Evolutionary conservation across 352 stramenopile genomes (phyloP).

Genomic region (Globisporangium uncinulatum): DNA sequence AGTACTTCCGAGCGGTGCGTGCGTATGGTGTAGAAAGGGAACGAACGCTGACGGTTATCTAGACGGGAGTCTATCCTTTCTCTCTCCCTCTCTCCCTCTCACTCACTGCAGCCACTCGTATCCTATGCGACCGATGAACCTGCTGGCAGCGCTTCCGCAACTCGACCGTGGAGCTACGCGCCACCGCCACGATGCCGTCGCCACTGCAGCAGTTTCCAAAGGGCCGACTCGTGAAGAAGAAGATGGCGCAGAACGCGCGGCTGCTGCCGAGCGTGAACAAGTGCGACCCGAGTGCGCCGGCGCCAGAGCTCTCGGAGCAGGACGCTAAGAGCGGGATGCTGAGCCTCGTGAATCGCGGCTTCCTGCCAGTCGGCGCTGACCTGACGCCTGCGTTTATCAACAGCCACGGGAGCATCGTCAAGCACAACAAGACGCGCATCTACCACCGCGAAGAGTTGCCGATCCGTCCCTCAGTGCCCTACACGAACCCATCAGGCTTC

Average conservation of each 20-base stretch:
- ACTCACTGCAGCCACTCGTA: neutral
- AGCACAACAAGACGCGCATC: conserved; percentile 43
- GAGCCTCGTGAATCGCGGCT: conserved; percentile 65
- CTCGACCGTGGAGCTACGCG: conserved; percentile 24
- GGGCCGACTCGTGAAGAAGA: conserved; percentile 47
- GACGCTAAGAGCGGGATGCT: conserved; percentile 62
- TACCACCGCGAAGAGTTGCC: conserved; percentile 56
- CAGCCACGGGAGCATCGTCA: conserved; percentile 40
- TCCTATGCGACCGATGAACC: neutral
- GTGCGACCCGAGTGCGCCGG: conserved; percentile 42
- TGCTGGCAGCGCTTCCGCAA: conserved; percentile 34
- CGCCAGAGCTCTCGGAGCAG: conserved; percentile 45
- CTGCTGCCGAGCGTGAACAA: conserved; percentile 71
- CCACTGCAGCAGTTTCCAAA: conserved; percentile 18
- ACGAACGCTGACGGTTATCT: neutral
- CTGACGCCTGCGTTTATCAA: conserved; percentile 61
- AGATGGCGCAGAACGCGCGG: conserved; percentile 43
- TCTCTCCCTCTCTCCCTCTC: neutral
- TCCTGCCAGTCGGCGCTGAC: conserved; percentile 52
- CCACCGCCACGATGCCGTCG: conserved; percentile 7
- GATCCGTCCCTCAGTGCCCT: conserved; percentile 27
- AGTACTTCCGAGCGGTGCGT: conserved; percentile 42
- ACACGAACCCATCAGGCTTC: conserved; percentile 61
- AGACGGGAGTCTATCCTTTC: neutral
- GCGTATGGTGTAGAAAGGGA: neutral